phyloP scores from a whole-genome alignment of 2,329 filamentous ascomycete genomes.

The Cladobotryum mycophilum region DNA sequence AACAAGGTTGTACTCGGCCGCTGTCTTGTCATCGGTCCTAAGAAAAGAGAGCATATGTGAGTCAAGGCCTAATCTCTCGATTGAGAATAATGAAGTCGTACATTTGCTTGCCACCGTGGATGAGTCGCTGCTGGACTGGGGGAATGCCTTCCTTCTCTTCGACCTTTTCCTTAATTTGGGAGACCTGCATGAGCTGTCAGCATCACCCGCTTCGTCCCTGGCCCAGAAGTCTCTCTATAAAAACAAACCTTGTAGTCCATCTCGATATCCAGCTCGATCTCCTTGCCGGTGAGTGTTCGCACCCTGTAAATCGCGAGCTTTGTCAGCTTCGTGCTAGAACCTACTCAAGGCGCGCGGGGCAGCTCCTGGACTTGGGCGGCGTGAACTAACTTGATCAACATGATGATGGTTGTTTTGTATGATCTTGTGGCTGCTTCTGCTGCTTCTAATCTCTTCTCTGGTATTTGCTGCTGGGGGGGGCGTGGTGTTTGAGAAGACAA shows the following conservation, averaged over 20 bases:
- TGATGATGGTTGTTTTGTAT: constrained; percentile 17
- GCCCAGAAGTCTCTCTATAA: not conserved
- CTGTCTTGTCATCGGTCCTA: constrained; percentile 93
- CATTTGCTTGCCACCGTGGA: constrained; percentile 98
- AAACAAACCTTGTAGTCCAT: constrained; percentile 72
- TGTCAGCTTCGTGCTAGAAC: constrained; percentile 17
- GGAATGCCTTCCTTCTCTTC: constrained; percentile 99
- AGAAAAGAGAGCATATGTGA: not conserved
- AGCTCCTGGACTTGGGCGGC: too few relatives aligned
- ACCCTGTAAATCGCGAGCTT: constrained; percentile 53
- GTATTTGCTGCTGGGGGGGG: constrained; percentile 9
- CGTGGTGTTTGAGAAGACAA: not conserved
- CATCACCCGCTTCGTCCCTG: not conserved
- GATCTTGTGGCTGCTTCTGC: not conserved
- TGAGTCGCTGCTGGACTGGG: constrained; percentile 90
- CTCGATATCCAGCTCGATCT: constrained; percentile 98
- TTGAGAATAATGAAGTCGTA: constrained; percentile 34
- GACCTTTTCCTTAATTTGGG: constrained; percentile 96
- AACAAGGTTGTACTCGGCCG: constrained; percentile 81
- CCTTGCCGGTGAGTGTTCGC: constrained; percentile 94
- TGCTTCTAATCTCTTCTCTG: not conserved
- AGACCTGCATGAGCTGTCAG: constrained; percentile 52
- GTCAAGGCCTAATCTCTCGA: too few relatives aligned
- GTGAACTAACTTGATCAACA: constrained; percentile 46
- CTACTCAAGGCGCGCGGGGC: not conserved